Evolutionary conservation across 495 filamentous ascomycete genomes (phyloP).

Genomic region (Neurospora sp.): DNA sequence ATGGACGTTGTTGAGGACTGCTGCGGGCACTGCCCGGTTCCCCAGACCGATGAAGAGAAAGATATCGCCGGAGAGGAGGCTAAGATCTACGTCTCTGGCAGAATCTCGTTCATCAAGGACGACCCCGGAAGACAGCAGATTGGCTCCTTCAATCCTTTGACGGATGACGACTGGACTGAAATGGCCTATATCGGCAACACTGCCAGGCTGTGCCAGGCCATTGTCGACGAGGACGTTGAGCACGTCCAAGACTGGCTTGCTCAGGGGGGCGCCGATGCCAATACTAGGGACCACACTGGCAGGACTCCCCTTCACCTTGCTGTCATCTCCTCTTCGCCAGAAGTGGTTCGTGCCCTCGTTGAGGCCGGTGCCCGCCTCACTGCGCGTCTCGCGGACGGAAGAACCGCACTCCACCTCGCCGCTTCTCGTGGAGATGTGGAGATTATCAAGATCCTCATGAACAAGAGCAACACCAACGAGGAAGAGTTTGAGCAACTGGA

Average conservation of each 20-base stretch:
- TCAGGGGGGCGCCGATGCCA: conserved; percentile 49
- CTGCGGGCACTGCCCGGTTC: conserved; percentile 64
- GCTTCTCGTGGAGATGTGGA: conserved; percentile 55
- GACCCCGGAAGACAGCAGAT: conserved; percentile 62
- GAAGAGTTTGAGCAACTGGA: conserved; percentile 50
- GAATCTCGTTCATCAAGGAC: conserved; percentile 61
- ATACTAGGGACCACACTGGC: conserved; percentile 67
- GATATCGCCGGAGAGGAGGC: conserved; percentile 58
- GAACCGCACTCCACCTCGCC: conserved; percentile 70
- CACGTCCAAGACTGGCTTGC: conserved; percentile 58
- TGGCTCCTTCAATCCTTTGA: conserved; percentile 67
- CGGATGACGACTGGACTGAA: conserved; percentile 72
- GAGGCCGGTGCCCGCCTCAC: conserved; percentile 61
- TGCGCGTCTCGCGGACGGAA: conserved; percentile 63
- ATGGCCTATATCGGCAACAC: conserved; percentile 69
- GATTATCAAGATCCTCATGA: conserved; percentile 58
- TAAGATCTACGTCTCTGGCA: conserved; percentile 62
- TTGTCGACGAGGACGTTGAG: conserved; percentile 57
- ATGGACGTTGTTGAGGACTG: conserved; percentile 66
- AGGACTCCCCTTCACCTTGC: conserved; percentile 72
- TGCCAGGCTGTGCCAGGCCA: conserved; percentile 60
- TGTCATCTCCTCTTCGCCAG: conserved; percentile 51
- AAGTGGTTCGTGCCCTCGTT: conserved; percentile 62
- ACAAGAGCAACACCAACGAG: conserved; percentile 62
- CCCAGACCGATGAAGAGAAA: conserved; percentile 56